Base-by-base conservation (phyloP, 1,284 basidiomycete species). In the Malassezia equina region DNA sequence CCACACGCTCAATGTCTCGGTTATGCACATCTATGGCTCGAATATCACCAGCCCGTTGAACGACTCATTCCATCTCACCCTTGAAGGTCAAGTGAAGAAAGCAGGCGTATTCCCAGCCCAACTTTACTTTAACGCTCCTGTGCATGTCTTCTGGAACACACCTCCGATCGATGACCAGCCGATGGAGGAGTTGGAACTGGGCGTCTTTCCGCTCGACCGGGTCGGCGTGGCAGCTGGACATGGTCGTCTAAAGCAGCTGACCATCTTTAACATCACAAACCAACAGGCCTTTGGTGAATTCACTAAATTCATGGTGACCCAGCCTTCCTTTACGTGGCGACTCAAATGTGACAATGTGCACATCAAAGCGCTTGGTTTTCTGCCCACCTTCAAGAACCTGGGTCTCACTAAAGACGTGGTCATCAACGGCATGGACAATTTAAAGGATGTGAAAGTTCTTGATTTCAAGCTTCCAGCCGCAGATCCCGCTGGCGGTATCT, bases 401-500 rank as follows among this genome's bases (percentile, higher is more conserved):
- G 59, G 52, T 46, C 56, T 63, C 32, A 47, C 41, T 40, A 68
- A 66, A 63, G 61, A 75, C 50, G 58, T 67, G 42, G 72, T 71
- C 7, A 64, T 75, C 29, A 66, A 71, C 80, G 84, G 84, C n/a
- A 81, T 84, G 74, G 78, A 85, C 67, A 83, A 79, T 69, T 86
- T 88, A 67, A 69, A 79, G 15, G 79, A 81, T 65, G 81, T 86
- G 41, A 58, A 75, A 44, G 77, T 88, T 39, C 74, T 80, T 52
- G 81, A 86, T 62, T 80, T 88, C 63, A 80, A 82, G 67, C 77
- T 88, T n/a, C 86, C 86, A 1, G 81, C 81, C 34, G 84, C 86
- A 65, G 80, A 81, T 70, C 81, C 83, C 2, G 76, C 75, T 0
- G 84, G 84, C 41, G 86, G 86, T 29, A 83, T 88, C 65, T 75